These are phyloP conservation scores for Cytospora leucostoma DNA, from an alignment of 2,329 filamentous ascomycete species.

Conservation along the genomic window DNA sequence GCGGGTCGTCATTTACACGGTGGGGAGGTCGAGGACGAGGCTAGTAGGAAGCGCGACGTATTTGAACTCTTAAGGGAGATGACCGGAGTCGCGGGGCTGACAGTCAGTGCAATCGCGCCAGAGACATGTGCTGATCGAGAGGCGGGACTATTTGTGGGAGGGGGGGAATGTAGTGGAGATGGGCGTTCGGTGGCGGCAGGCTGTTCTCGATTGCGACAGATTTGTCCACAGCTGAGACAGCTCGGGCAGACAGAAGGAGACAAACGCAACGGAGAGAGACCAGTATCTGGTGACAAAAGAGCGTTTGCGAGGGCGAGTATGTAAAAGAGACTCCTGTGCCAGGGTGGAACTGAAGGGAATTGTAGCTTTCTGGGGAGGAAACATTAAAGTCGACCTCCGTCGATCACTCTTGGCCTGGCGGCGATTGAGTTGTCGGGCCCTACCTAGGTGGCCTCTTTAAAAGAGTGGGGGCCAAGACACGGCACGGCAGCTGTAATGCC, in stretches of 20 bases:
- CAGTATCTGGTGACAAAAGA: neutral
- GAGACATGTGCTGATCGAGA: constrained; percentile 25
- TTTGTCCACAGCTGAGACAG: neutral
- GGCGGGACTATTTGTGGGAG: neutral
- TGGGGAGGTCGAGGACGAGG: constrained; percentile 21
- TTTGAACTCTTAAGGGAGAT: constrained; percentile 13
- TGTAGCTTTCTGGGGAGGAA: neutral
- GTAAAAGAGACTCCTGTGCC: neutral
- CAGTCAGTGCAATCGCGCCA: constrained; percentile 19
- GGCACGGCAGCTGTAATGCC: neutral
- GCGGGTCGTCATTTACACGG: constrained; percentile 45
- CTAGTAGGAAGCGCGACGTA: constrained; percentile 19
- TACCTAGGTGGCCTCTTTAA: constrained; percentile 1
- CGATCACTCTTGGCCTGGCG: neutral
- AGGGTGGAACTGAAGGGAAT: neutral
- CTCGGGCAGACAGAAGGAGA: neutral
- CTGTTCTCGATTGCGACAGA: constrained; percentile 1
- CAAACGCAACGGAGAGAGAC: neutral
- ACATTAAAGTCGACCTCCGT: neutral
- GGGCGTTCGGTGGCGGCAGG: constrained; percentile 18
- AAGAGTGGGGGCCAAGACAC: constrained; percentile 8
- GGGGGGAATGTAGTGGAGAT: constrained; percentile 14
- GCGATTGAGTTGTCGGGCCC: neutral
- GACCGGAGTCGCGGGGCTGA: constrained; percentile 12
- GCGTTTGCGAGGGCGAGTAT: neutral